Conservation (phyloP, 371 early-diverging fungal species). For the Blakeslea trispora region DNA sequence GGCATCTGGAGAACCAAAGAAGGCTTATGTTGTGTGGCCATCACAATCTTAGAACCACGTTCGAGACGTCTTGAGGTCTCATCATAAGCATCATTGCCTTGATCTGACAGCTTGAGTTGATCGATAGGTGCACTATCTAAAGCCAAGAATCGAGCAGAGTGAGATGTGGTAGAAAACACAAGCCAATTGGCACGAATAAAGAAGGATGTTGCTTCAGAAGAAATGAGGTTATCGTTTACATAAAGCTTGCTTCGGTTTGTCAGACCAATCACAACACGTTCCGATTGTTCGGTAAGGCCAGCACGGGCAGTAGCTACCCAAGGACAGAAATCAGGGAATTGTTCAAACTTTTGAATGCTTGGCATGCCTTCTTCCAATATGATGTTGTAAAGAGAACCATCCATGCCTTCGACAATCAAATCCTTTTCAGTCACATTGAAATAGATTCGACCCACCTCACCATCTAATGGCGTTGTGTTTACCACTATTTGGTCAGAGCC, state of each 20-base stretch:
- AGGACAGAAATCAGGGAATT: slow-evolving; percentile 63
- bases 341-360: slow-evolving; percentile 7
- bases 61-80: slow-evolving; percentile 86
- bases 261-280: slow-evolving; percentile 68
- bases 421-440: slow-evolving; percentile 33
- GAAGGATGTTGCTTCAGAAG: slow-evolving; percentile 85
- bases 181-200: slow-evolving; percentile 81
- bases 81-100: slow-evolving; percentile 60
- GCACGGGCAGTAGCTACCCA: slow-evolving; percentile 69
- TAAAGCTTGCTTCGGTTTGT: slow-evolving; percentile 83
- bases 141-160: slow-evolving; percentile 77
- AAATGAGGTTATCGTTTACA: slow-evolving; percentile 66
- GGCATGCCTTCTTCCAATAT: slow-evolving; percentile 13
- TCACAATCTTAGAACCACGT: slow-evolving; percentile 85
- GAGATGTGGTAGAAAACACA: slow-evolving; percentile 84
- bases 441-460: slow-evolving; percentile 29
- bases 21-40: slow-evolving; percentile 71
- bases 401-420: slow-evolving; percentile 48
- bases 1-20: slow-evolving; percentile 93
- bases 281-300: slow-evolving; percentile 35
- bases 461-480: slow-evolving; percentile 19
- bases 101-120: slow-evolving; percentile 55
- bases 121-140: slow-evolving; percentile 36
- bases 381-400: slow-evolving; percentile 50
- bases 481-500: slow-evolving; percentile 11